Evolutionary conservation across 148 eudicot genomes (phyloP).

Genomic region (Rhododendron simsii): DNA sequence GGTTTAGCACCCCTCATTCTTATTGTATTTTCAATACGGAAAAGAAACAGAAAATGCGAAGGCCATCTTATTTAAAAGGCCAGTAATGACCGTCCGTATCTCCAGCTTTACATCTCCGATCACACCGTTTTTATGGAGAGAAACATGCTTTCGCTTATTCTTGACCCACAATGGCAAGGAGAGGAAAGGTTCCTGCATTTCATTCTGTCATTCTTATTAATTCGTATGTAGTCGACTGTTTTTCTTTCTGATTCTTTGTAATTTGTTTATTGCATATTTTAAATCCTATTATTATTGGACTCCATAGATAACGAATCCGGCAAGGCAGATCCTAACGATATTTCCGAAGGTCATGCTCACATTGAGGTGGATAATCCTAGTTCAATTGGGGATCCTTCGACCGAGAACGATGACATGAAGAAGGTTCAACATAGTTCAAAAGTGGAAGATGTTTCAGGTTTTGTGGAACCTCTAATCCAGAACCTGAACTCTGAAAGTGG

Average conservation of each 20-base stretch:
- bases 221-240: not conserved
- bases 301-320: conserved; percentile 35
- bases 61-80: not conserved
- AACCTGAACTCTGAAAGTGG: conserved; percentile 12
- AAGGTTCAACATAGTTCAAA: conserved; percentile 10
- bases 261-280: not conserved
- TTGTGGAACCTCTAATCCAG: conserved; percentile 16
- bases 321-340: conserved; percentile 15
- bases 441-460: conserved; percentile 18
- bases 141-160: not conserved
- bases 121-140: not conserved
- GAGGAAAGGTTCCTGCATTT: not conserved
- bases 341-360: conserved; percentile 11
- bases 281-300: not conserved
- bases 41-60: not conserved
- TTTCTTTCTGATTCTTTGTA: not conserved
- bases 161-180: not conserved
- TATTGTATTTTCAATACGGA: not conserved
- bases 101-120: not conserved
- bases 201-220: not conserved
- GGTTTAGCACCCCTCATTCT: not conserved
- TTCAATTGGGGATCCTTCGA: conserved; percentile 13
- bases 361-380: conserved; percentile 10
- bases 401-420: conserved; percentile 10
- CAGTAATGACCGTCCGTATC: not conserved